Evolutionary conservation across 2,329 filamentous ascomycete species (phyloP), one percentile per base, ranked within the genome.

Genomic region (Cladosporium velox): DNA sequence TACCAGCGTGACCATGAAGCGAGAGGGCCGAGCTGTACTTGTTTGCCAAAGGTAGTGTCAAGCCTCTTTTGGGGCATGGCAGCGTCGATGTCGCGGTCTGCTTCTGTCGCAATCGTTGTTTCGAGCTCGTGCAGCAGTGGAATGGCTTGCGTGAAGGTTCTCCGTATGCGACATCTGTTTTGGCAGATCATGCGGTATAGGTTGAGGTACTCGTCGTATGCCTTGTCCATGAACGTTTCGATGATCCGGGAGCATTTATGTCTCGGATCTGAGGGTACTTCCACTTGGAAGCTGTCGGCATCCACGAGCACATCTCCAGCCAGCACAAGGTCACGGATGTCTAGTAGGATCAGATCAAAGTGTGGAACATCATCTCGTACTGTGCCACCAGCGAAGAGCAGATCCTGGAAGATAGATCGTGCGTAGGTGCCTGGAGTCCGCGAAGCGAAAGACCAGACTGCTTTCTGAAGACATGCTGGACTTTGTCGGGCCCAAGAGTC

Each of bases 1-100:
- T 96, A 91, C 67, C 93, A 86, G 72, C 94, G 96, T 0, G 89
- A 87, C 95, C 95, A 99, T 3, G 91, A 93, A 1, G 91, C 92
- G 0, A 98, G 83, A 0, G 92, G 89, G 62, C 91, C 90, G 0
- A 89, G 82, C 80, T 79, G 83, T 57, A 30, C 49, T 51, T 59
- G 54, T 44, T 62, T 55, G 18, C 64, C 66, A 14, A 49, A 51
- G 8, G 14, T 8, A 26, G 51, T 58, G 30, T 44, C 59, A 55
- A 51, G 44, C 6, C 41, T 58, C 15, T 55, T 44, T n/a, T 57
- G 54, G 15, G 64, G 34, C 12, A 52, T 38, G 44, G 68, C 65
- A 10, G 35, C 47, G n/a, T 62, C 41, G 11, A 74, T 65, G 12
- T 69, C 63, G 2, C 64, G 59, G 57, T 76, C 74, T 5, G 67